These are phyloP conservation scores for Raffaelea ambrosiae DNA, from an alignment of 2,329 filamentous ascomycete species.

Conservation along the genomic window DNA sequence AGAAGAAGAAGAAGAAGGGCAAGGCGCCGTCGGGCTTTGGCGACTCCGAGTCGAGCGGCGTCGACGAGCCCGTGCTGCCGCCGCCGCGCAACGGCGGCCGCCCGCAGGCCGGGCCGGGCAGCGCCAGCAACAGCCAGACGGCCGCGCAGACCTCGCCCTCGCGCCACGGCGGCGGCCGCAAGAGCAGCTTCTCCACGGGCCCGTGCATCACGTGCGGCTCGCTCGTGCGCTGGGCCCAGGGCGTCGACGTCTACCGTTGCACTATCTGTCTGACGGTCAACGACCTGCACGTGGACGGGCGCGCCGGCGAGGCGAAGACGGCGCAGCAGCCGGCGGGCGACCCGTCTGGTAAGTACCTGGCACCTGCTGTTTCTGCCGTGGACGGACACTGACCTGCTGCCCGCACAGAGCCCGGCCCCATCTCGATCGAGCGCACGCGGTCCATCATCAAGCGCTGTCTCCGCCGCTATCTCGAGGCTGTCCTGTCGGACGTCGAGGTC, in stretches of 20 bases:
- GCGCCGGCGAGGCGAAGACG: neutral
- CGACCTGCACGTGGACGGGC: constrained; percentile 41
- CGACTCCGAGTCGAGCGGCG: constrained; percentile 31
- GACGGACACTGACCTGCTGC: no score
- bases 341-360: no score
- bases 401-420: constrained; percentile 14
- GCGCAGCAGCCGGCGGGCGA: no score
- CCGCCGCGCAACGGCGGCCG: constrained; percentile 11
- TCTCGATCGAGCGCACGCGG: constrained; percentile 54
- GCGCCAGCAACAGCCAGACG: neutral
- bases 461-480: constrained; percentile 23
- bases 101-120: neutral
- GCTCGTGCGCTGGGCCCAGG: constrained; percentile 68
- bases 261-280: constrained; percentile 80
- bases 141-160: neutral
- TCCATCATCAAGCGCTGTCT: constrained; percentile 36
- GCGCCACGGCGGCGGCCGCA: constrained; percentile 26
- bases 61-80: constrained; percentile 28
- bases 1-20: constrained; percentile 46
- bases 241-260: constrained; percentile 68
- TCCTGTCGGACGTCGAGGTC: constrained; percentile 3
- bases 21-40: constrained; percentile 23
- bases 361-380: no score
- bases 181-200: constrained; percentile 54
- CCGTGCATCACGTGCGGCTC: constrained; percentile 83